Evolutionary conservation across 2,329 filamentous ascomycete species (phyloP).

Genomic region (Ceratocystis eucalypticola): DNA sequence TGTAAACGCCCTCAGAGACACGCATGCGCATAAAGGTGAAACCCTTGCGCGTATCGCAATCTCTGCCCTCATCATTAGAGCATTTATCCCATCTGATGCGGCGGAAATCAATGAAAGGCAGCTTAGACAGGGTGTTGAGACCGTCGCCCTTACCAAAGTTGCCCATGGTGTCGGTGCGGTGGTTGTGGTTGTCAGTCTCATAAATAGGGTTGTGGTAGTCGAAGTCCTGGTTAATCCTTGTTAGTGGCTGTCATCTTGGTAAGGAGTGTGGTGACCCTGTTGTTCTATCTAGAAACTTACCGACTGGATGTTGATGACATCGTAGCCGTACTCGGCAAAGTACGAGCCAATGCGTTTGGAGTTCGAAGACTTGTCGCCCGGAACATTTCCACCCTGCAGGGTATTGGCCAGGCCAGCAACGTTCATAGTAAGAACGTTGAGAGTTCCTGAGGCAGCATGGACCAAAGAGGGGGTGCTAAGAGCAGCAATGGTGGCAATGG

Average conservation of each 20-base stretch:
- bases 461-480: conserved; percentile 14
- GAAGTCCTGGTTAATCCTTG: conserved; percentile 36
- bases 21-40: conserved; percentile 52
- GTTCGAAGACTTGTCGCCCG: conserved; percentile 48
- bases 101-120: conserved; percentile 40
- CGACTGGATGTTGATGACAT: conserved; percentile 53
- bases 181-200: conserved; percentile 43
- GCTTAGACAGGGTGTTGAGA: conserved; percentile 50
- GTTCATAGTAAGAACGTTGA: conserved; percentile 43
- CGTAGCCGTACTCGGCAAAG: conserved; percentile 44
- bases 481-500: conserved; percentile 12
- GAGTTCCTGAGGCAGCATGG: conserved; percentile 25
- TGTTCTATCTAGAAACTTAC: conserved; percentile 23
- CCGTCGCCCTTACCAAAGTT: conserved; percentile 49
- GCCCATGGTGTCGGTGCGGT: conserved; percentile 51
- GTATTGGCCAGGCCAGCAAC: conserved; percentile 45
- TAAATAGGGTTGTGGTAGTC: conserved; percentile 55
- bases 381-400: conserved; percentile 45
- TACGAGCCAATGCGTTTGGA: conserved; percentile 41
- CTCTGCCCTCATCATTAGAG: conserved; percentile 39
- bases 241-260: neutral
- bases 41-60: conserved; percentile 57
- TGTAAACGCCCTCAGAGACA: conserved; percentile 35
- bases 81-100: conserved; percentile 48
- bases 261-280: neutral